These are phyloP conservation scores for Ambrosiella xylebori DNA, from an alignment of 2,329 filamentous ascomycete genomes.

Conservation along the genomic window DNA sequence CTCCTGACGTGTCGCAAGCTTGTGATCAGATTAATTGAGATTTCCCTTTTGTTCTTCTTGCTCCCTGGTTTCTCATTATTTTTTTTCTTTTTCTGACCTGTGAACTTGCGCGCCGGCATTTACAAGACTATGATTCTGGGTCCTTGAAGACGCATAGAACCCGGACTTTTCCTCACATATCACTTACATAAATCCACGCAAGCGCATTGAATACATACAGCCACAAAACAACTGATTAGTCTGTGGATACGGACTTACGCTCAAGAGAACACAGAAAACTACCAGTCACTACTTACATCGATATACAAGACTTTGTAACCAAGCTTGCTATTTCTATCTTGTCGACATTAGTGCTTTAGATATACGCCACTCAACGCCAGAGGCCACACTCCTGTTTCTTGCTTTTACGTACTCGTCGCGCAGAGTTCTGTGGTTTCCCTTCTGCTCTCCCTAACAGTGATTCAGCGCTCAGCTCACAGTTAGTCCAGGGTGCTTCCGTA, in stretches of 20 bases:
- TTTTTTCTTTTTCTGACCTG: not conserved
- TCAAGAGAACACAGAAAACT: not conserved
- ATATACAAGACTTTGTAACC: not conserved
- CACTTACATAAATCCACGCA: slow-evolving; percentile 1
- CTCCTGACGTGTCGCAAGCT: slow-evolving; percentile 11
- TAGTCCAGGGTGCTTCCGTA: not conserved
- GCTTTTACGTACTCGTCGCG: not conserved
- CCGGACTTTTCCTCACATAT: not conserved
- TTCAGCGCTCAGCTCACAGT: slow-evolving; percentile 1
- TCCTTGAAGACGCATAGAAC: not conserved
- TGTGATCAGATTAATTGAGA: slow-evolving; percentile 5
- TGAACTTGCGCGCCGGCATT: no score
- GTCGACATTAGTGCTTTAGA: not conserved
- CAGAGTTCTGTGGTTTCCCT: not conserved
- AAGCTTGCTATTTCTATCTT: not conserved
- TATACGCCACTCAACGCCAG: not conserved
- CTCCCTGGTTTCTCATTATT: not conserved
- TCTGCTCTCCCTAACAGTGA: slow-evolving; percentile 1
- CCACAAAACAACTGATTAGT: no score
- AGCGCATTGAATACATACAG: not conserved
- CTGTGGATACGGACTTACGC: not conserved
- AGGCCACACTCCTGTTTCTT: not conserved
- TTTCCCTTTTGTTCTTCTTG: slow-evolving; percentile 6
- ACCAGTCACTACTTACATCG: not conserved
- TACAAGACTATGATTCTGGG: not conserved